phyloP scores from a whole-genome alignment of 139 green algal genomes.

The Pleodorina starrii region DNA sequence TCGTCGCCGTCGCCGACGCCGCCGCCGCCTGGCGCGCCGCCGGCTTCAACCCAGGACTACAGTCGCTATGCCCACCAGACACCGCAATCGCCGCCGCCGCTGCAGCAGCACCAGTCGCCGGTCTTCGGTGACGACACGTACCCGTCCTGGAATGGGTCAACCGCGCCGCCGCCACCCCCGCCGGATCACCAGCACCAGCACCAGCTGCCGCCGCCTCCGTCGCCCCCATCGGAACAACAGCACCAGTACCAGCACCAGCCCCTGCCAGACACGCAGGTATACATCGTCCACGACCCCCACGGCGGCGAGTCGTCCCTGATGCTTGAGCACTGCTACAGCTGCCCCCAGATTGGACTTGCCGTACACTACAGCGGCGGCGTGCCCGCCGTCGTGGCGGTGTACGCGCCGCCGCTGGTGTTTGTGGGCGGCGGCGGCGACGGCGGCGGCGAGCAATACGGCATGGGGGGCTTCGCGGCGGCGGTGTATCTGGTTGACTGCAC shows the following conservation, averaged over 20 bases:
- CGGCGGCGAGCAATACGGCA: background rate
- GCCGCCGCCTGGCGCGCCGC: too few species aligned
- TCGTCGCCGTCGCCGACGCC: background rate
- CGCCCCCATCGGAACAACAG: too few species aligned
- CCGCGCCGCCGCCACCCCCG: too few species aligned
- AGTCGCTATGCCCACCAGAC: too few species aligned
- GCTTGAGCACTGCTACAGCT: constrained; percentile 3
- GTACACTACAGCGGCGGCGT: background rate
- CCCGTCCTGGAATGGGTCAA: too few species aligned
- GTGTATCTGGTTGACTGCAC: constrained; percentile 24
- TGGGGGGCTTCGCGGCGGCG: background rate
- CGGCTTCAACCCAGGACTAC: too few species aligned
- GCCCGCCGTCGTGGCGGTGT: background rate
- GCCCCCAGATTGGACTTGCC: background rate
- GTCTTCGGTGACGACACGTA: too few species aligned
- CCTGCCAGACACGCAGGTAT: background rate
- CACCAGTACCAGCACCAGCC: background rate
- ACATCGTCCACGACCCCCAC: background rate
- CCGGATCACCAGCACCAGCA: background rate
- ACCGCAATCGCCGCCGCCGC: too few species aligned
- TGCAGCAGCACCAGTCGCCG: too few species aligned
- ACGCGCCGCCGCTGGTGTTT: background rate
- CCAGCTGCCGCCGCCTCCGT: too few species aligned
- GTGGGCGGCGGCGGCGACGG: background rate
- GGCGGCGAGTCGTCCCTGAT: background rate